phyloP scores from a whole-genome alignment of 139 green algal genomes.

The Tetradesmus obliquus region DNA sequence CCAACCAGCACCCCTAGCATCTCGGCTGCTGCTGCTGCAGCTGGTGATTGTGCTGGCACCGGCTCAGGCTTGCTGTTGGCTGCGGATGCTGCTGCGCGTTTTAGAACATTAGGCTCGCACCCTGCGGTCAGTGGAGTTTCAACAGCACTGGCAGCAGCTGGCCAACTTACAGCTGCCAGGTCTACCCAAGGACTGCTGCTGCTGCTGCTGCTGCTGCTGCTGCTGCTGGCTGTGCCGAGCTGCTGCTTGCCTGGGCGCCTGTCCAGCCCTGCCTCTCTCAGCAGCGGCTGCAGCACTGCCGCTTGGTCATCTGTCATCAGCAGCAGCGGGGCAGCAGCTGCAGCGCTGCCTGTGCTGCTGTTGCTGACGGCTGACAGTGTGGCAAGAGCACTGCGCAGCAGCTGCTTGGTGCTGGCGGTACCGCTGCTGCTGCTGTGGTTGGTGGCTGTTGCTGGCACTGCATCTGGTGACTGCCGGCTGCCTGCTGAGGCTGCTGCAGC shows the following conservation, averaged over 20 bases:
- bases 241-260: background rate
- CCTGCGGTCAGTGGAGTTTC: too few relatives aligned
- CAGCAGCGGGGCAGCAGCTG: background rate
- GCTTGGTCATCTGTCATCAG: conserved; percentile 28
- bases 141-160: background rate
- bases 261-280: background rate
- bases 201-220: conserved; percentile 29
- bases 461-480: background rate
- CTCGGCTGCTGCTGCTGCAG: background rate
- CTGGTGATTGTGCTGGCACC: background rate
- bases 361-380: conserved; percentile 27
- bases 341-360: background rate
- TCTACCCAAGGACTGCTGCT: background rate
- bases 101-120: too few relatives aligned
- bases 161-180: background rate
- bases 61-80: background rate
- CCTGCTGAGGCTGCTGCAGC: background rate
- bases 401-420: background rate
- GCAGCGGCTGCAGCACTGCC: conserved; percentile 17
- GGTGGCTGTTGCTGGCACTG: conserved; percentile 1
- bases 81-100: background rate
- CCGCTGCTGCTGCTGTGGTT: background rate
- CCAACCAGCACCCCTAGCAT: background rate
- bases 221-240: background rate
- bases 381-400: background rate